These are phyloP conservation scores for Suillus brevipes DNA, from an alignment of 768 basidiomycete species.

Conservation along the genomic window DNA sequence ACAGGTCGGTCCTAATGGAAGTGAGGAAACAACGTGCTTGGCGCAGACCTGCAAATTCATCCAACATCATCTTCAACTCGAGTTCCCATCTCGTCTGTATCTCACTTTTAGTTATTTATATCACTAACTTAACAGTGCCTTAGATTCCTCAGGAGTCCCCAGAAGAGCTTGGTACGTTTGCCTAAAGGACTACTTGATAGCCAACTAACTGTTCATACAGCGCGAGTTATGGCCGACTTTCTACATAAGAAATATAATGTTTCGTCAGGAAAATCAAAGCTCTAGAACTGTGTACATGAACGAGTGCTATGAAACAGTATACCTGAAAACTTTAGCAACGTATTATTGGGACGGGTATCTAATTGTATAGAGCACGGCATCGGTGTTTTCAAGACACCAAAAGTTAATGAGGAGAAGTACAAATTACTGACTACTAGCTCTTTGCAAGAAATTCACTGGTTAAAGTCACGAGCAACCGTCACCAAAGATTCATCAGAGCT, in stretches of 20 bases:
- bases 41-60: conserved; percentile 30
- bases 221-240: background rate
- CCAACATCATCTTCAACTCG: conserved; percentile 28
- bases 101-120: background rate
- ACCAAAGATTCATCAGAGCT: background rate
- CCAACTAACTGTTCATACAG: background rate
- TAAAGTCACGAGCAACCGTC: background rate
- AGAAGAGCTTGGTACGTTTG: conserved; percentile 27
- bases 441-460: background rate
- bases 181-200: background rate
- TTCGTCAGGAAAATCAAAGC: background rate
- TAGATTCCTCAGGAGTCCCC: conserved; percentile 33
- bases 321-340: background rate
- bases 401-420: background rate
- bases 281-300: background rate
- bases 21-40: conserved; percentile 23
- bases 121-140: background rate
- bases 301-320: background rate
- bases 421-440: background rate
- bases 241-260: background rate
- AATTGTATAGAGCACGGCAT: background rate
- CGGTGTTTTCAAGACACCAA: background rate
- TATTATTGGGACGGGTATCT: background rate
- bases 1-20: conserved; percentile 16
- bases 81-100: conserved; percentile 29